Conservation (phyloP, 2,329 filamentous ascomycete genomes). For the Coniochaeta pulveracea region DNA sequence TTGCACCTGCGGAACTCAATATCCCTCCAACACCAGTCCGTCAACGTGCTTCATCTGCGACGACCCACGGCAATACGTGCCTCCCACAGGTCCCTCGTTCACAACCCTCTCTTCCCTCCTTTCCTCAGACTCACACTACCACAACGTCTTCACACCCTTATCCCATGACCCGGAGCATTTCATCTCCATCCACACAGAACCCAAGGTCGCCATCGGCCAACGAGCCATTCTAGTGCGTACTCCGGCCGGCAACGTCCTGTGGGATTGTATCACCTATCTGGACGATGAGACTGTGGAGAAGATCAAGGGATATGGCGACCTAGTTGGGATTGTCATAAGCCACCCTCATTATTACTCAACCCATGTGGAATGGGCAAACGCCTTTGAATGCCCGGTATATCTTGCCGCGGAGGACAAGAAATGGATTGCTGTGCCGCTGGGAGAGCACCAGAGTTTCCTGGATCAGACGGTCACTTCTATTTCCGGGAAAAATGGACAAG, state of each 20-base stretch:
- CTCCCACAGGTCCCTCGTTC: constrained; percentile 52
- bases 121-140: not conserved
- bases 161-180: constrained; percentile 27
- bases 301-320: constrained; percentile 50
- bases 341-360: constrained; percentile 80
- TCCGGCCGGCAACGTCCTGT: constrained; percentile 58
- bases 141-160: constrained; percentile 41
- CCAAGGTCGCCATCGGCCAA: constrained; percentile 64
- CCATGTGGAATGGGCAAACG: constrained; percentile 60
- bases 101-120: constrained; percentile 41
- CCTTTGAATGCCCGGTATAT: constrained; percentile 62
- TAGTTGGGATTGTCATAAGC: constrained; percentile 62
- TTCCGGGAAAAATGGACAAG: constrained; percentile 18
- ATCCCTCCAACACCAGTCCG: constrained; percentile 36
- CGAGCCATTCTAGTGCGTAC: constrained; percentile 59
- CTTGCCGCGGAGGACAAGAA: constrained; percentile 50
- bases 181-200: constrained; percentile 35
- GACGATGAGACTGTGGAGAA: constrained; percentile 49
- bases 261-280: constrained; percentile 66
- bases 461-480: constrained; percentile 25
- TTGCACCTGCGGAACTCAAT: constrained; percentile 61
- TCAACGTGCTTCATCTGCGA: constrained; percentile 60
- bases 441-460: constrained; percentile 35
- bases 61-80: constrained; percentile 61
- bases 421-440: constrained; percentile 48